Evolutionary conservation across 2,329 filamentous ascomycete species (phyloP).

Genomic region (Trichoderma oligosporum): DNA sequence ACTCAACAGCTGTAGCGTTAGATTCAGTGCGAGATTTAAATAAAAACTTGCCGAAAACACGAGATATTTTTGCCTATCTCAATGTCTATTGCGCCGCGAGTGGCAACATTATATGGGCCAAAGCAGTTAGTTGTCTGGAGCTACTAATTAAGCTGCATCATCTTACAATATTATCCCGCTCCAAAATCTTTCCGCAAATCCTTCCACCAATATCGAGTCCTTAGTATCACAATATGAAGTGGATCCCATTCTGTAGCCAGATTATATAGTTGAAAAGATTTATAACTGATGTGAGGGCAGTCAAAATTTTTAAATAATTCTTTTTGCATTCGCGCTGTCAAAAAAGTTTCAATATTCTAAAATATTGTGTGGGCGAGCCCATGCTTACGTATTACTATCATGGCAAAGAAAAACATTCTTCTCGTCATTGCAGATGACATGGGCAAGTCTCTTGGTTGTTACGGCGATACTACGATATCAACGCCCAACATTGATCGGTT

Average conservation of each 20-base stretch:
- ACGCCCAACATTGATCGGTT: slow-evolving; percentile 1
- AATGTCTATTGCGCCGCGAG: no score
- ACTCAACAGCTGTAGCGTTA: no score
- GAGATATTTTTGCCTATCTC: no score
- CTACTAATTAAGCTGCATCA: background rate
- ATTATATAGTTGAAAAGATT: background rate
- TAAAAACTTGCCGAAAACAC: no score
- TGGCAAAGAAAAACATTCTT: slow-evolving; percentile 9
- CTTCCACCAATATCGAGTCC: slow-evolving; percentile 3
- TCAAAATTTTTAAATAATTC: background rate
- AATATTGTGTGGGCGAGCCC: no score
- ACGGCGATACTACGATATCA: background rate
- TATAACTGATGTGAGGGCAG: background rate
- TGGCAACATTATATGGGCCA: no score
- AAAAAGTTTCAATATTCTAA: no score
- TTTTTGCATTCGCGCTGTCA: no score
- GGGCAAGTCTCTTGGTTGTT: slow-evolving; percentile 12
- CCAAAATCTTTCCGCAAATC: slow-evolving; percentile 14
- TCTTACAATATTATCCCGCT: background rate
- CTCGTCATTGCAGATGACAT: slow-evolving; percentile 6
- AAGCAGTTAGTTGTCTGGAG: background rate
- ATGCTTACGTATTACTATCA: no score
- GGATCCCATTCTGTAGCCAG: background rate
- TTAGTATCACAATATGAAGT: background rate
- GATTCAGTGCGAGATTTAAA: no score